Evolutionary conservation across 2,329 filamentous ascomycete genomes (phyloP).

Genomic region (Chaetomium olivaceum): DNA sequence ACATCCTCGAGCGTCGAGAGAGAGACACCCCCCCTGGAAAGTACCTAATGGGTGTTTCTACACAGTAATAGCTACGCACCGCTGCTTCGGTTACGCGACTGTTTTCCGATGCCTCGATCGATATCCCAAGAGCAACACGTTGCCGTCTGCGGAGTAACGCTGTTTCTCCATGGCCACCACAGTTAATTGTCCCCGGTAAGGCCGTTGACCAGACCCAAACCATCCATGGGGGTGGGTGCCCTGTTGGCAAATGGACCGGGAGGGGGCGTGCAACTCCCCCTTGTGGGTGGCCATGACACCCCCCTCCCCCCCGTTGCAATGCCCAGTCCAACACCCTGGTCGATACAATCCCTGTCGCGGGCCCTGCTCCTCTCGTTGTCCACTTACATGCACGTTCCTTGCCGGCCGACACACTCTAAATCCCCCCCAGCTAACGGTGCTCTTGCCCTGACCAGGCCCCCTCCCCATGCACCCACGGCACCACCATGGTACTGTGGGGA

Average conservation of each 20-base stretch:
- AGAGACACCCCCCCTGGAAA: neutral
- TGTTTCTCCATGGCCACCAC: constrained; percentile 12
- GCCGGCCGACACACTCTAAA: constrained; percentile 26
- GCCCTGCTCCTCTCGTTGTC: constrained; percentile 20
- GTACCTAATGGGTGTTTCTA: neutral
- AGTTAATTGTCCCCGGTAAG: constrained; percentile 25
- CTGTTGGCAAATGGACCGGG: neutral
- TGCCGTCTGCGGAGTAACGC: constrained; percentile 15
- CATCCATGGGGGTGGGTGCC: constrained; percentile 9
- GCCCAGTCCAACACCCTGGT: constrained; percentile 19
- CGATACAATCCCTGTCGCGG: constrained; percentile 19
- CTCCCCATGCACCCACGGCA: constrained; percentile 25
- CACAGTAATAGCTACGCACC: neutral
- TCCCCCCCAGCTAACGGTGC: constrained; percentile 24
- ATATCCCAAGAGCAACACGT: neutral
- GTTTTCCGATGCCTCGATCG: neutral
- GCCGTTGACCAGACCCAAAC: constrained; percentile 25
- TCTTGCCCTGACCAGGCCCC: constrained; percentile 19
- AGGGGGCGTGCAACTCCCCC: constrained; percentile 11
- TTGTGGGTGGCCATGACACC: constrained; percentile 9
- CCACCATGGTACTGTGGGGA: constrained; percentile 30
- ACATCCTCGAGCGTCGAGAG: neutral
- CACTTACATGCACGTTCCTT: constrained; percentile 31
- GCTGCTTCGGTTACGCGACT: neutral
- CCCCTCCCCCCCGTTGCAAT: constrained; percentile 11